Conservation (phyloP, 129 eudicot genomes). For the Artemisia annua region DNA sequence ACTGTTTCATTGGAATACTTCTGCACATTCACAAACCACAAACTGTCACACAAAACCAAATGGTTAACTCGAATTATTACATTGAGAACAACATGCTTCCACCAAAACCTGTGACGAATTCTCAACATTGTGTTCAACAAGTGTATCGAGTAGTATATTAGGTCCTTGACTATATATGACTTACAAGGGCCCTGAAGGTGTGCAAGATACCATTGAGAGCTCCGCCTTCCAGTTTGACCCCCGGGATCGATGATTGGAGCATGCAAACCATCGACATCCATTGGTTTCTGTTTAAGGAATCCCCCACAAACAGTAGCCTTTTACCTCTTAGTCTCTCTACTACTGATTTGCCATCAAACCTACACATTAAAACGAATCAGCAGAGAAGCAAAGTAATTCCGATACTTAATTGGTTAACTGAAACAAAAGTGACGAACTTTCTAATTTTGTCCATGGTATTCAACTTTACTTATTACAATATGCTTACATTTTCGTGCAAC, state of each 20-base stretch:
- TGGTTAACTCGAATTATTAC: too few relatives aligned
- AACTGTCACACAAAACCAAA: too few relatives aligned
- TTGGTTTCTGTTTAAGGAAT: conserved; percentile 41
- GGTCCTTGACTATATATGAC: not conserved
- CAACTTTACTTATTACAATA: too few relatives aligned
- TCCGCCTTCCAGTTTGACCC: conserved; percentile 28
- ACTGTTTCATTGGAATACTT: too few relatives aligned
- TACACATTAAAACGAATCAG: conserved; percentile 8
- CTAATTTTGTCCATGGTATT: too few relatives aligned
- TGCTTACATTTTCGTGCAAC: too few relatives aligned
- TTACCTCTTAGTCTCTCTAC: conserved; percentile 52
- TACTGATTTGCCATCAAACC: conserved; percentile 52
- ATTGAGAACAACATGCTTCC: too few relatives aligned
- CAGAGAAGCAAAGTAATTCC: too few relatives aligned
- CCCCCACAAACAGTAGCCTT: conserved; percentile 61
- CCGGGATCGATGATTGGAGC: conserved; percentile 36
- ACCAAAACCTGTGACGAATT: too few relatives aligned
- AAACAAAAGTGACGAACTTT: not conserved
- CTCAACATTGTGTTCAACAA: too few relatives aligned
- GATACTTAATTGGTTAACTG: too few relatives aligned
- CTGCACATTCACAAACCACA: too few relatives aligned
- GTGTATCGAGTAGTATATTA: not conserved
- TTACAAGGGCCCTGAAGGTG: conserved; percentile 41
- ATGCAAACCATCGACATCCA: conserved; percentile 43
- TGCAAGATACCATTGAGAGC: not conserved